A percentile compares a stretch with the other conserved stretches of the same genome.
phyloP scores from a whole-genome alignment of 2,329 filamentous ascomycete species.

The Exophiala spinifera region DNA sequence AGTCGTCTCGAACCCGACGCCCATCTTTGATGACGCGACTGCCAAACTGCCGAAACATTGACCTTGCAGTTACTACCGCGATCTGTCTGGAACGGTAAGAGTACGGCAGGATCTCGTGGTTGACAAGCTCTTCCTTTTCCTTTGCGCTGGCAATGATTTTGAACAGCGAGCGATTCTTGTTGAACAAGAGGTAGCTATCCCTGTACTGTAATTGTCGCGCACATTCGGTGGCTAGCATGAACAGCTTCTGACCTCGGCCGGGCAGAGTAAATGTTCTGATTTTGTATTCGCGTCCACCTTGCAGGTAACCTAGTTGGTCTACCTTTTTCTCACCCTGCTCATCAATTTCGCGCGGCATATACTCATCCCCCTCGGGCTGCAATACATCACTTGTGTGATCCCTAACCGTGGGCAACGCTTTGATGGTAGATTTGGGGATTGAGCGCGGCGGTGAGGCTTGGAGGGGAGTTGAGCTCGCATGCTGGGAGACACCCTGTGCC shows the following conservation, averaged over 20 bases:
- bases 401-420: constrained; percentile 89
- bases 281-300: constrained; percentile 81
- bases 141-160: constrained; percentile 96
- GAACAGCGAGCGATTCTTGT: constrained; percentile 93
- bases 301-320: constrained; percentile 72
- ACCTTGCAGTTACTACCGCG: constrained; percentile 92
- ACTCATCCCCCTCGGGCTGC: constrained; percentile 84
- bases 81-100: constrained; percentile 98
- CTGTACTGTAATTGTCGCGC: constrained; percentile 89
- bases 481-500: constrained; percentile 25
- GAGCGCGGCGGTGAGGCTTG: constrained; percentile 56
- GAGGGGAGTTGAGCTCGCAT: constrained; percentile 46
- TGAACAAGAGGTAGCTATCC: constrained; percentile 97
- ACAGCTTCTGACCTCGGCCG: constrained; percentile 85
- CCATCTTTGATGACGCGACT: constrained; percentile 89
- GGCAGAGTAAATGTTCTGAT: constrained; percentile 93
- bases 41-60: constrained; percentile 98
- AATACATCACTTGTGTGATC: constrained; percentile 98
- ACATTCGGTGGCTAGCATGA: constrained; percentile 98
- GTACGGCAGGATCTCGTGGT: constrained; percentile 92
- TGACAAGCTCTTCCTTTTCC: constrained; percentile 94
- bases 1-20: constrained; percentile 89
- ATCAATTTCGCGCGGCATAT: constrained; percentile 88
- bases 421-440: constrained; percentile 61
- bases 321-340: constrained; percentile 95